phyloP scores from a whole-genome alignment of 2,329 filamentous ascomycete species.

The Chalara sp. region DNA sequence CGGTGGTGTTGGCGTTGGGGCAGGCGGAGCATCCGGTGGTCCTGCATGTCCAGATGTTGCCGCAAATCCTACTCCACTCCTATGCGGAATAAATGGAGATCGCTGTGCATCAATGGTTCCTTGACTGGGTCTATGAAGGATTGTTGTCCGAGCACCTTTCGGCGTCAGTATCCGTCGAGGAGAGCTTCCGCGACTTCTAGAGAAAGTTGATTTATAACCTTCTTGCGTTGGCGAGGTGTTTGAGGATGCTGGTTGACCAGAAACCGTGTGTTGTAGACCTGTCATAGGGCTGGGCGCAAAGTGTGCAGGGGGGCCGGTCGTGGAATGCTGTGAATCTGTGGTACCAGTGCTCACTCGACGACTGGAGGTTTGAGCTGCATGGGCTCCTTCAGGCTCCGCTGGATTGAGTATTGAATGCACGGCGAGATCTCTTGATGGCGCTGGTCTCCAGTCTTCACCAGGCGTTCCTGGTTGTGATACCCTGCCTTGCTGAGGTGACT shows the following conservation, averaged over 20 bases:
- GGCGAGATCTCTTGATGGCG: conserved; percentile 25
- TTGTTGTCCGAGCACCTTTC: conserved; percentile 42
- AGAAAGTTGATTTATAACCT: conserved; percentile 20
- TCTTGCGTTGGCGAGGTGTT: conserved; percentile 16
- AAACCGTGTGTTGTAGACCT: conserved; percentile 14
- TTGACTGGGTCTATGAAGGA: conserved; percentile 36
- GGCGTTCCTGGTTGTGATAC: conserved; percentile 9
- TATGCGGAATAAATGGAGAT: conserved; percentile 38
- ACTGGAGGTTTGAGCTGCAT: conserved; percentile 8
- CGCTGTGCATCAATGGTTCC: conserved; percentile 41
- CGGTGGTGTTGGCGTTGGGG: conserved; percentile 32
- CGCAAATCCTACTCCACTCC: conserved; percentile 25
- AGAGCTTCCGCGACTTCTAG: conserved; percentile 2
- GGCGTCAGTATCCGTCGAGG: conserved; percentile 23
- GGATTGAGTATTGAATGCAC: conserved; percentile 31
- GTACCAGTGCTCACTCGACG: conserved; percentile 16
- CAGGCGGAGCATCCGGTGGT: conserved; percentile 31
- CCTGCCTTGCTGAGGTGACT: conserved; percentile 17
- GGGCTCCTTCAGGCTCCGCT: conserved; percentile 20
- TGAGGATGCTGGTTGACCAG: conserved; percentile 12
- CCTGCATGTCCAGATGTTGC: conserved; percentile 33
- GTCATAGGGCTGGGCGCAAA: conserved; percentile 20
- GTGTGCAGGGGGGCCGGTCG: conserved; percentile 11
- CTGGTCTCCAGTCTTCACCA: conserved; percentile 20
- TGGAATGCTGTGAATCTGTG: conserved; percentile 18